Base-by-base conservation (phyloP, 805 yeast species). In the Diddensiella caesifluorescens region DNA sequence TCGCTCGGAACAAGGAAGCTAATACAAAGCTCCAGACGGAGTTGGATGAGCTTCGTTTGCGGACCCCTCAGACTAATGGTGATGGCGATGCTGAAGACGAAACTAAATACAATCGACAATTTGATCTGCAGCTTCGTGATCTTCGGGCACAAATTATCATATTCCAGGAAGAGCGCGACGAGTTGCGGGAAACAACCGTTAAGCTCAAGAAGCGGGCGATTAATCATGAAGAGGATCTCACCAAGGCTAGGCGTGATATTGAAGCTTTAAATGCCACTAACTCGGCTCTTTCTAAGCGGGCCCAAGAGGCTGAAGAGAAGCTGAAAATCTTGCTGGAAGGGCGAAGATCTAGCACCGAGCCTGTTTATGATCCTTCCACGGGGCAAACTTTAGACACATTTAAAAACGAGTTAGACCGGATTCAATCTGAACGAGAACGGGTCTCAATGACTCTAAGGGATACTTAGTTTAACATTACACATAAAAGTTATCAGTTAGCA, bases 71-170 rank as follows among this genome's bases (percentile, higher is more conserved):
- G 38, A 29, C 32, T 7, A 13, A 29, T 29, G 16, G 16, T 19
- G 61, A 58, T 49, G 63, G 71, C 46, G 47, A 29, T 12, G 50
- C 30, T 3, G 47, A 44, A 40, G 39, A 45, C 4, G 51, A 48
- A 3, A 45, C 47, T 25, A 51, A 49, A 31, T 48, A 37, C 31
- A 39, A 46, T 16, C 59, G 83, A 35, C 87, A 82, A 49, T 83
- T 74, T 55, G 83, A 79, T 48, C 71, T 86, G 67, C 83, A 80
- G 62, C 73, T 87, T 33, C 79, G 83, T 53, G 95, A 87, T 53
- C 65, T 87, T 52, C 84, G 85, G 55, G 95, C 95, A 3, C 95
- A 86, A 58, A 67, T 87, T 50, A 82, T 74, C 54, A 83, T 87
- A 42, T 73, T 82, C 50, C 79, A 79, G 54, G 90, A 86, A 62